Evolutionary conservation across 2,329 filamentous ascomycete genomes (phyloP), one percentile per base, ranked within the genome.

Genomic region (Arthrobotrys musiformis): DNA sequence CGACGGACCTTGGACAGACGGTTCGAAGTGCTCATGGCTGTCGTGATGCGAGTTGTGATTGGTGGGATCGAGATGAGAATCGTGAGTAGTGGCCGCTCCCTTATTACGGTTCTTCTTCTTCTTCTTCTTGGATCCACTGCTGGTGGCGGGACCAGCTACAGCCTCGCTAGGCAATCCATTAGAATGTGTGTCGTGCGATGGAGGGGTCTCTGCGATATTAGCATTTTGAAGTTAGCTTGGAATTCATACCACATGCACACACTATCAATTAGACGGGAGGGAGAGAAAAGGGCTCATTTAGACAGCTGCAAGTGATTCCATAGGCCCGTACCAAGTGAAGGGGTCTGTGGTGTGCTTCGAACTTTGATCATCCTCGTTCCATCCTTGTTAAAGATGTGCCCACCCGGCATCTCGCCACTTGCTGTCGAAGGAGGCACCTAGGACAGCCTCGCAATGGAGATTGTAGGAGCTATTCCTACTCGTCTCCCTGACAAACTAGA

Each of bases 311-410:
- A 22, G 33, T 28, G 44, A 15, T 60, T 52, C 70, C 33, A 15
- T 64, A 48, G 40, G 33, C 60, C 19, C 73, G 60, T 77, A 77
- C 73, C 73, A 42, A 77, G 48, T 61, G 66, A 70, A 66, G 73
- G 73, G 26, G 66, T 77, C 56, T 77, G 73, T 35, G 73, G 73
- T 48, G 73, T 66, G 48, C 67, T 77, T 62, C 79, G 80, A 74
- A 81, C 80, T 76, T 80, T 81, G 67, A 81, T 81, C 74, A 81
- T 79, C 80, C 80, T 80, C 56, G 80, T 80, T 52, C 80, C 80
- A 79, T 81, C 80, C 62, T 81, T 81, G 67, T 80, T 81, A 50
- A 80, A 80, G 62, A 81, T 81, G 70, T 81, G 79, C 73, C 73
- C 73, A 66, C 73, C 73, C 66, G 73, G 73, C 73, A 77, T 77